phyloP scores from a whole-genome alignment of 257 asterid species.

The Petunia axillaris region DNA sequence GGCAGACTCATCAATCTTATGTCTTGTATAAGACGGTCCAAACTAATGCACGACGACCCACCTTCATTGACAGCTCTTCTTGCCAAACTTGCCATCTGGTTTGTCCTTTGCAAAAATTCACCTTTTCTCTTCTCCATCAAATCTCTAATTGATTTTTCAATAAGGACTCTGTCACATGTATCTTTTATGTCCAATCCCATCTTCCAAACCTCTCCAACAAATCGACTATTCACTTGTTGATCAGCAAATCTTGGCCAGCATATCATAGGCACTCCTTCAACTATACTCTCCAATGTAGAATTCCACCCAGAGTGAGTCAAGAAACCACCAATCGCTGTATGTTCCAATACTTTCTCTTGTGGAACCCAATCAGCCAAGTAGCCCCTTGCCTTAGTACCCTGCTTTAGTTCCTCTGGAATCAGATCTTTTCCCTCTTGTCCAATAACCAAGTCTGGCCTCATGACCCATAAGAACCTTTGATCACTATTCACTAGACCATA shows the following conservation, averaged over 20 bases:
- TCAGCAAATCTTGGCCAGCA: constrained; percentile 39
- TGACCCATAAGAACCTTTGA: constrained; percentile 27
- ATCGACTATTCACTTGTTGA: constrained; percentile 38
- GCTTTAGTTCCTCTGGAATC: background rate
- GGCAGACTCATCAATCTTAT: constrained; percentile 12
- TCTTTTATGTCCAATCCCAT: constrained; percentile 43
- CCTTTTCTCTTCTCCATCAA: constrained; percentile 34
- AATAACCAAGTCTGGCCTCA: constrained; percentile 18
- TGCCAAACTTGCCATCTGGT: constrained; percentile 31
- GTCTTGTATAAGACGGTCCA: constrained; percentile 37
- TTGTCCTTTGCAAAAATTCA: constrained; percentile 30
- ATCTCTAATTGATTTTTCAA: constrained; percentile 33
- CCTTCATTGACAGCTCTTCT: constrained; percentile 24
- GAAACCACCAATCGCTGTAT: constrained; percentile 24
- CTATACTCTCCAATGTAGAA: constrained; percentile 19
- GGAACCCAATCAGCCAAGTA: constrained; percentile 22
- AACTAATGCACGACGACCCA: constrained; percentile 32
- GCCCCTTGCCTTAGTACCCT: constrained; percentile 17
- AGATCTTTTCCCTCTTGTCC: background rate
- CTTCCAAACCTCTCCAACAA: constrained; percentile 41
- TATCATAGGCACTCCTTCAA: constrained; percentile 19
- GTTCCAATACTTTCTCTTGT: constrained; percentile 29
- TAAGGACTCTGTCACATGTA: constrained; percentile 30
- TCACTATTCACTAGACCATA: constrained; percentile 19
- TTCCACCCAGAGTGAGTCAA: constrained; percentile 27